These are phyloP conservation scores for Alternaria triticimaculans DNA, from an alignment of 2,329 filamentous ascomycete genomes.

Conservation along the genomic window DNA sequence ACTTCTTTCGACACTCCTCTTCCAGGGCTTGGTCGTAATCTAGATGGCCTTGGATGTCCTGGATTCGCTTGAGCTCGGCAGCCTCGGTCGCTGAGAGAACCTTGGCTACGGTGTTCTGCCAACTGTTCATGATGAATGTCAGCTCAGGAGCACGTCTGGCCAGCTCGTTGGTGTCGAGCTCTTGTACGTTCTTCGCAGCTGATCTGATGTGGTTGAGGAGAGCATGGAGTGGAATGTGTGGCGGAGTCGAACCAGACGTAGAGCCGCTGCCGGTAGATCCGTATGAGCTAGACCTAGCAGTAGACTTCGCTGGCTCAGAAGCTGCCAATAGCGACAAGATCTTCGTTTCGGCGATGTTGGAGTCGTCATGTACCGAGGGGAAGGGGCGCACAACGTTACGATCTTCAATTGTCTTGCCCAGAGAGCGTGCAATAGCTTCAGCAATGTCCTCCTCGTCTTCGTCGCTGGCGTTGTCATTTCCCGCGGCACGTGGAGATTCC, in stretches of 20 bases:
- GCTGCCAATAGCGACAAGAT: neutral
- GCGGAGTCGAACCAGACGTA: neutral
- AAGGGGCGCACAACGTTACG: neutral
- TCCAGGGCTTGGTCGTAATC: neutral
- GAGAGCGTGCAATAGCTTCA: conserved; percentile 9
- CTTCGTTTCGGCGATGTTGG: conserved; percentile 1
- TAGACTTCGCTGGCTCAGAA: neutral
- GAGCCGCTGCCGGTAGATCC: neutral
- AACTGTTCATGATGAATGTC: neutral
- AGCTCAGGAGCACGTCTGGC: neutral
- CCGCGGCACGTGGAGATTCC: neutral
- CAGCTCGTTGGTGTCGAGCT: neutral
- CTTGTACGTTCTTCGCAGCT: neutral
- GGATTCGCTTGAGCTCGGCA: neutral
- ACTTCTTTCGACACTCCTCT: neutral
- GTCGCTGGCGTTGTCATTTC: neutral
- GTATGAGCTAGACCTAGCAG: neutral
- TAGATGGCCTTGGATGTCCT: conserved; percentile 1
- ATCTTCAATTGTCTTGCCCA: neutral
- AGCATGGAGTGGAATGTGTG: neutral
- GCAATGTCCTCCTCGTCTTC: conserved; percentile 5
- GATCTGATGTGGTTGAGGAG: neutral
- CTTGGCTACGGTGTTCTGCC: neutral
- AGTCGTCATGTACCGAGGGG: neutral
- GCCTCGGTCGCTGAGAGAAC: neutral